Percentiles rank a stretch among this genome's conserved stretches.
phyloP scores from a whole-genome alignment of 305 asterid genomes.

The Withania somnifera region DNA sequence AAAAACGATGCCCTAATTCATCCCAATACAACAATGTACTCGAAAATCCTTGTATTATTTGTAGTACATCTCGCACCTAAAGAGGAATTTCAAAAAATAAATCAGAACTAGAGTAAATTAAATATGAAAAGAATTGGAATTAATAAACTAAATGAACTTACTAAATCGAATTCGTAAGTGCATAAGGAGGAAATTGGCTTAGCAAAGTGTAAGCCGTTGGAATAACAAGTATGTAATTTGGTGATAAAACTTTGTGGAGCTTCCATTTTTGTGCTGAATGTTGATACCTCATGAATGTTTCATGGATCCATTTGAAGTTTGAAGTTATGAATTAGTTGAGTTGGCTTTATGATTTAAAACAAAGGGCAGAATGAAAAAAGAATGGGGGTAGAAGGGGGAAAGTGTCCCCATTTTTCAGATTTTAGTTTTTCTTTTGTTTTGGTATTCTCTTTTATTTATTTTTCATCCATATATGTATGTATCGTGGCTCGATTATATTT shows the following conservation, averaged over 20 bases:
- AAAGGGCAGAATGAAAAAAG: not conserved
- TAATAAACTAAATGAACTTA: conserved; percentile 6
- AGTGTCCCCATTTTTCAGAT: not conserved
- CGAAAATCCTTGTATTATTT: conserved; percentile 77
- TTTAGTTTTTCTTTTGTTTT: not conserved
- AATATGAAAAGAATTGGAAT: not conserved
- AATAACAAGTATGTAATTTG: conserved; percentile 37
- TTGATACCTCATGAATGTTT: not conserved
- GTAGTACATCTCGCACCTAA: conserved; percentile 84
- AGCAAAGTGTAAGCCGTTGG: conserved; percentile 60
- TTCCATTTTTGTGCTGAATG: conserved; percentile 33
- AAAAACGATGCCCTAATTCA: conserved; percentile 26
- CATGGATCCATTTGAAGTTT: not conserved
- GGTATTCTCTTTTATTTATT: not conserved
- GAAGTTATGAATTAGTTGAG: not conserved
- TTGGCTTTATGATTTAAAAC: not conserved
- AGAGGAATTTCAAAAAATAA: conserved; percentile 5
- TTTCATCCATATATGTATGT: too few relatives aligned
- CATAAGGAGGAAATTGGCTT: conserved; percentile 43
- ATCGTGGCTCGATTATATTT: too few relatives aligned
- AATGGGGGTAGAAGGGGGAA: not conserved
- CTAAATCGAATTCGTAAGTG: conserved; percentile 74
- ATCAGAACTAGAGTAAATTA: not conserved
- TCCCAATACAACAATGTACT: conserved; percentile 69
- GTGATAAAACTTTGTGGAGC: conserved; percentile 42